These are phyloP conservation scores for Cornus controversa DNA, from an alignment of 148 eudicot genomes.

Conservation along the genomic window DNA sequence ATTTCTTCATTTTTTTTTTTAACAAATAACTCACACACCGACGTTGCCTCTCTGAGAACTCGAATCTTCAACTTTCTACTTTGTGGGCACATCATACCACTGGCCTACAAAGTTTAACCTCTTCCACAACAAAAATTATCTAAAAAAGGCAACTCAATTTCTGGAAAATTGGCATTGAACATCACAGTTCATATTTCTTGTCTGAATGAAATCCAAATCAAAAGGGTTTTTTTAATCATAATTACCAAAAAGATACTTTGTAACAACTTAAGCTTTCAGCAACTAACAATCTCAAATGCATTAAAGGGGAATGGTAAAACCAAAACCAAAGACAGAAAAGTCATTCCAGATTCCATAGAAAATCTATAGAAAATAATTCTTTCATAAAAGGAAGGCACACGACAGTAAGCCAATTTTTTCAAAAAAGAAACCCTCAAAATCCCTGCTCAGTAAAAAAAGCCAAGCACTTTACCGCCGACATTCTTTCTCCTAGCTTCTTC, in stretches of 20 bases:
- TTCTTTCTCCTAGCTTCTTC: slow-evolving; percentile 77
- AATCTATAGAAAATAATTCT: neutral
- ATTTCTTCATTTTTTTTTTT: no score
- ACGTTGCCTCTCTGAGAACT: no score
- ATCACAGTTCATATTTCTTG: neutral
- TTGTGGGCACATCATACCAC: no score
- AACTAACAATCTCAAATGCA: neutral
- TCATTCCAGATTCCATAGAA: neutral
- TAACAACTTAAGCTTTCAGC: neutral
- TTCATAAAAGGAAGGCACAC: neutral
- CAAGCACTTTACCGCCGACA: slow-evolving; percentile 73
- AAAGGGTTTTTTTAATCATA: neutral
- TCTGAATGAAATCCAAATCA: neutral
- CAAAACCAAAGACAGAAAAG: neutral
- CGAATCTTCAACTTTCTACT: no score
- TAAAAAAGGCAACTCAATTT: neutral
- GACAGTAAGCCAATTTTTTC: neutral
- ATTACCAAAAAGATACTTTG: neutral
- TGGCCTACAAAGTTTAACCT: no score
- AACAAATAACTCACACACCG: no score
- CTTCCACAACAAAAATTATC: neutral
- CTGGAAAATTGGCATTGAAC: neutral
- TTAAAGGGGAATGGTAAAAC: neutral
- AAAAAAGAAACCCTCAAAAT: neutral
- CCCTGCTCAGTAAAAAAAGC: slow-evolving; percentile 53